Percentiles rank a stretch among this genome's conserved stretches.
These are phyloP conservation scores for Massarina eburnea DNA, from an alignment of 2,329 filamentous ascomycete genomes.

Conservation along the genomic window DNA sequence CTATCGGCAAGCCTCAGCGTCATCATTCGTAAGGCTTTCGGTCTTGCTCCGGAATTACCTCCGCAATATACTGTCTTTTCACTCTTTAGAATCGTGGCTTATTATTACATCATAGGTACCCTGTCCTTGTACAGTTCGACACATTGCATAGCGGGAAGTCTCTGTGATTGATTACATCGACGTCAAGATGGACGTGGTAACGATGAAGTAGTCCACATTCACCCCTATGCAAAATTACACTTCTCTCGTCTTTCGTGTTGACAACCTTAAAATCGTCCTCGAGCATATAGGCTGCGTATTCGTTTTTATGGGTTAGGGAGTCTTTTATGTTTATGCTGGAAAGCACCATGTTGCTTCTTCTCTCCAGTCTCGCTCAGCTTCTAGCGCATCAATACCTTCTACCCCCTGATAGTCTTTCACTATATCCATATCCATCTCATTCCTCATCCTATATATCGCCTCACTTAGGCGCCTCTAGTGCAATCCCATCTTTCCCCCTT, in stretches of 20 bases:
- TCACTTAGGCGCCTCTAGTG: too few species aligned
- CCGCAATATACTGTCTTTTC: slow-evolving; percentile 18
- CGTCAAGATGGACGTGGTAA: slow-evolving; percentile 29
- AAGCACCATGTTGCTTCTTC: slow-evolving; percentile 21
- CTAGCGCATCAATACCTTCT: too few species aligned
- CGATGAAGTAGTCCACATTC: slow-evolving; percentile 19
- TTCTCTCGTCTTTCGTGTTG: slow-evolving; percentile 11
- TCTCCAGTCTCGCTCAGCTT: too few species aligned
- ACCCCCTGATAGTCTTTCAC: too few species aligned
- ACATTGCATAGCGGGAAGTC: slow-evolving; percentile 27
- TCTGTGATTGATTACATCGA: slow-evolving; percentile 28
- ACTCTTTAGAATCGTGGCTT: slow-evolving; percentile 22
- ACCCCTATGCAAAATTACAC: slow-evolving; percentile 22
- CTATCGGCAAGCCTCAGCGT: slow-evolving; percentile 11
- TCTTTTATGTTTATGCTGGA: slow-evolving; percentile 16
- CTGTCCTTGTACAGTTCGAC: slow-evolving; percentile 25
- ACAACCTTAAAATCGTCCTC: slow-evolving; percentile 24
- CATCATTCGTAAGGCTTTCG: slow-evolving; percentile 15
- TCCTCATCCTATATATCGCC: too few species aligned
- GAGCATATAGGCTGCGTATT: slow-evolving; percentile 24
- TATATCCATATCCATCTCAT: too few species aligned
- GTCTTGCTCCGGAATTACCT: slow-evolving; percentile 25
- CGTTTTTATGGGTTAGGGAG: slow-evolving; percentile 8
- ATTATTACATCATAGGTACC: slow-evolving; percentile 20
- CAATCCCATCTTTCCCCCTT: too few species aligned